Conservation (phyloP, 768 basidiomycete genomes). For the Boletellus sp. region DNA sequence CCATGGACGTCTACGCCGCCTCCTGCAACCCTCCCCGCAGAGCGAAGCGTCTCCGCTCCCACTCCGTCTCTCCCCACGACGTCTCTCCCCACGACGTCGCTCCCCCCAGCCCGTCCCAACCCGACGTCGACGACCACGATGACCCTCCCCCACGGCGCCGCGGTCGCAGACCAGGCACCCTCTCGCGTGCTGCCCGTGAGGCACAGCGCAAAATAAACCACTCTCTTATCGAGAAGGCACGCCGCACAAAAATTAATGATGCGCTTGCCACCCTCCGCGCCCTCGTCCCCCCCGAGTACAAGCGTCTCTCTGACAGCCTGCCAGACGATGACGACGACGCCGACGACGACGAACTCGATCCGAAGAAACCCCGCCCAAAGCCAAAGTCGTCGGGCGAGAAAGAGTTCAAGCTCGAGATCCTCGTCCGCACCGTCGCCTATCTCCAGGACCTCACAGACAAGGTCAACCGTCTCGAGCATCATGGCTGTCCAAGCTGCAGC, state of each 20-base stretch:
- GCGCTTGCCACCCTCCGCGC: conserved; percentile 72
- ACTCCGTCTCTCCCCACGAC: conserved; percentile 2
- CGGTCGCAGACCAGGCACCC: conserved; percentile 64
- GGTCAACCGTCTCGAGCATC: conserved; percentile 44
- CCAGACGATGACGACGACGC: conserved; percentile 27
- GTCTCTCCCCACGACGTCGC: background rate
- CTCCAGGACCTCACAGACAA: conserved; percentile 65
- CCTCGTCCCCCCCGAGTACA: conserved; percentile 67
- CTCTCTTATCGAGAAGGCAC: conserved; percentile 89
- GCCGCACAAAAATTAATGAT: conserved; percentile 94
- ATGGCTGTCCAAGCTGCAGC: conserved; percentile 23
- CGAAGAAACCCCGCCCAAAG: conserved; percentile 26
- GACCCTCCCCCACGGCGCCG: conserved; percentile 51
- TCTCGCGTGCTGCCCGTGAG: conserved; percentile 78
- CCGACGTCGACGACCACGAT: conserved; percentile 28
- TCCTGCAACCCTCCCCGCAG: conserved; percentile 45
- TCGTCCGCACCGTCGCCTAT: conserved; percentile 77
- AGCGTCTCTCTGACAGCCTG: conserved; percentile 17
- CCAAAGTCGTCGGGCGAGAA: conserved; percentile 54
- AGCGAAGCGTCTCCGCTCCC: conserved; percentile 39
- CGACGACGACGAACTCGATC: conserved; percentile 34
- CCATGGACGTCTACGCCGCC: conserved; percentile 33
- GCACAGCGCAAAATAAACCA: conserved; percentile 90
- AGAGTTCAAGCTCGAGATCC: conserved; percentile 91
- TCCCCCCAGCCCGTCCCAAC: conserved; percentile 9